Evolutionary conservation across 2,329 filamentous ascomycete genomes (phyloP), one percentile per base, ranked within the genome.

Genomic region (Cladophialophora exuberans): DNA sequence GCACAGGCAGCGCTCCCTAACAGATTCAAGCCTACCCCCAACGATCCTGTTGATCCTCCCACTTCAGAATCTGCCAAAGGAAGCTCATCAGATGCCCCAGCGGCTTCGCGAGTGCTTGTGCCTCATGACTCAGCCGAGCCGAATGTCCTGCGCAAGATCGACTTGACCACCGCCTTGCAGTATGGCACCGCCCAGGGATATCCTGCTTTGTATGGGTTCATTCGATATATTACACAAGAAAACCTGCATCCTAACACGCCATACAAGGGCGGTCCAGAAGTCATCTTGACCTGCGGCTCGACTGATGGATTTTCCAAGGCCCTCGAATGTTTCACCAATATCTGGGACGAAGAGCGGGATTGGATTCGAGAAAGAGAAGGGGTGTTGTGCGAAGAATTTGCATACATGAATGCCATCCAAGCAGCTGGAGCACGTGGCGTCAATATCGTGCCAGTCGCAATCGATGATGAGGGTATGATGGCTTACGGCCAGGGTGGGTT

Each of bases 151-250:
- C 82, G 82, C 66, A 89, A 87, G 74, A 89, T 96, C 65, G 92
- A 96, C 69, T 74, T 96, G 25, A 81, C 83, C 48, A 88, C 88
- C 0, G 90, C 90, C 2, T 78, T 97, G 48, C 92, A 97, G 73
- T 97, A 97, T 75, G 90, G 90, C 57, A 83, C 82, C n/a, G 86
- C 88, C 1, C 80, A 87, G 57, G 92, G 92, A 42, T 93, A 95
- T 64, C 89, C 89, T 1, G 84, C 90, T 0, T 78, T 97, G 20
- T 83, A 85, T 57, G 83, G 83, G 39, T 96, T 92, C 73, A 73
- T 97, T 52, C 84, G 88, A 57, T 83, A 92, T 68, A 95, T 96
- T 72, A 80, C 85, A 3, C 82, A 84, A 55, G 79, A 92, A 52
- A 81, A 89, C 64, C 76, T 96, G 47, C 90, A 96, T 69, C 90